A percentile compares a stretch with the other conserved stretches of the same genome.
These are phyloP conservation scores for Pleurostoma richardsiae DNA, from an alignment of 2,329 filamentous ascomycete species.

Conservation along the genomic window DNA sequence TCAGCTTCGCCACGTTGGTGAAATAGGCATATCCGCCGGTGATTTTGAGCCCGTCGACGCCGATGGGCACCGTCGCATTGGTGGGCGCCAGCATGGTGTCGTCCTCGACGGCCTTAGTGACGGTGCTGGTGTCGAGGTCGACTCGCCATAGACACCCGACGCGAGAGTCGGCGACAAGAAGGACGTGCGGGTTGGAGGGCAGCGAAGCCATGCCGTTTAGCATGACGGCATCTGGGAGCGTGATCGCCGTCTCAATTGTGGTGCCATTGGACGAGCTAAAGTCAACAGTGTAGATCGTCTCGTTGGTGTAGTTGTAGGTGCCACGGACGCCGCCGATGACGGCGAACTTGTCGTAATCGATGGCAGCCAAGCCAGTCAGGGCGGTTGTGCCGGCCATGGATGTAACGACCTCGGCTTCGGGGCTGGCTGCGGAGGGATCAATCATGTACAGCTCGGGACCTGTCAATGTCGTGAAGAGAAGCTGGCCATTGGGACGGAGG, in stretches of 20 bases:
- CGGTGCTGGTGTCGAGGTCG: slow-evolving; percentile 4
- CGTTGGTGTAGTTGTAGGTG: slow-evolving; percentile 8
- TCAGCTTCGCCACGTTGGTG: slow-evolving; percentile 5
- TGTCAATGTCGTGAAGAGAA: slow-evolving; percentile 5
- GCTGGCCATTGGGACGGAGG: slow-evolving; percentile 4
- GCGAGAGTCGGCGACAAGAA: slow-evolving; percentile 6
- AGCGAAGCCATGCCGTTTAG: slow-evolving; percentile 9
- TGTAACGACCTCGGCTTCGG: slow-evolving; percentile 3
- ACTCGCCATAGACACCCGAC: slow-evolving; percentile 6
- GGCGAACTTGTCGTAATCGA: slow-evolving; percentile 5
- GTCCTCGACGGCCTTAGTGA: slow-evolving; percentile 3
- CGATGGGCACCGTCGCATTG: slow-evolving; percentile 5
- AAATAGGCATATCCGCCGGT: slow-evolving; percentile 6
- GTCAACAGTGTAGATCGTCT: slow-evolving; percentile 10
- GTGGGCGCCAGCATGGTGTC: not conserved
- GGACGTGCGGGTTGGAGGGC: slow-evolving; percentile 3
- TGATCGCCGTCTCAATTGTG: slow-evolving; percentile 5
- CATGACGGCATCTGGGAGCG: slow-evolving; percentile 7
- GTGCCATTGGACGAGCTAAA: slow-evolving; percentile 5
- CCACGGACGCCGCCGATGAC: slow-evolving; percentile 6
- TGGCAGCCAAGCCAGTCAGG: slow-evolving; percentile 1
- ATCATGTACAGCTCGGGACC: slow-evolving; percentile 4
- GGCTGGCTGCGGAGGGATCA: slow-evolving; percentile 1
- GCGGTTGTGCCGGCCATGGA: slow-evolving; percentile 2
- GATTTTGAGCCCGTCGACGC: slow-evolving; percentile 8